Conservation (phyloP, 2,329 filamentous ascomycete genomes). For the Cytospora schulzeri region DNA sequence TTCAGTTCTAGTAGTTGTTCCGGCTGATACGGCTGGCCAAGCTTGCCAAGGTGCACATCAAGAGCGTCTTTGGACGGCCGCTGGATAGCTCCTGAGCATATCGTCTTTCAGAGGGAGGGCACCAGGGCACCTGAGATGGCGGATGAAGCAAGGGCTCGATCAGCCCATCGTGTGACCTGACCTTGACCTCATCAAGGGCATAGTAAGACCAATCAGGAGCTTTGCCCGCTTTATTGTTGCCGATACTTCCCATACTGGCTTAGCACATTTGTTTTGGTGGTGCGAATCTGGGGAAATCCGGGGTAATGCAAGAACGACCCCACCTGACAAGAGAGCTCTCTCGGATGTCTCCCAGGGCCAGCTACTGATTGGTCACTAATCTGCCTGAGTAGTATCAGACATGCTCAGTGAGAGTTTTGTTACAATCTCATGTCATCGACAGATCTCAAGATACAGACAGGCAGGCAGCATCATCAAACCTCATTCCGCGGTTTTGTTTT, state of each 20-base stretch:
- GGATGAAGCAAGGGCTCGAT: background rate
- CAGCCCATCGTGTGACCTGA: conserved; percentile 26
- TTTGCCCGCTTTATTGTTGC: background rate
- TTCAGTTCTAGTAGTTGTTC: no score
- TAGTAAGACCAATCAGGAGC: conserved; percentile 13
- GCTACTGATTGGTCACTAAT: conserved; percentile 14
- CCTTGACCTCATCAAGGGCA: conserved; percentile 2
- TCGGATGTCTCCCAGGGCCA: background rate
- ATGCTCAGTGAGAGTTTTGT: background rate
- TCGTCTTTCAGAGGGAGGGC: background rate
- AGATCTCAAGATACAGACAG: background rate
- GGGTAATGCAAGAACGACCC: conserved; percentile 23
- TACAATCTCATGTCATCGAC: background rate
- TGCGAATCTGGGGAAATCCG: conserved; percentile 27
- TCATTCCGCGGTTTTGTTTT: background rate
- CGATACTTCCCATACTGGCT: conserved; percentile 1
- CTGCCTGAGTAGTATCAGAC: background rate
- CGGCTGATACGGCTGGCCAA: background rate
- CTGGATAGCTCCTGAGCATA: background rate
- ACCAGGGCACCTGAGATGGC: background rate
- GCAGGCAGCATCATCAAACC: background rate
- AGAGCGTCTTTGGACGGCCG: background rate
- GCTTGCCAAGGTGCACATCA: no score
- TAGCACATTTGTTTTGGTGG: background rate
- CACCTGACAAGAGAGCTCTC: conserved; percentile 6